Conservation (phyloP, 176 grass and related monocot genomes). For the Bothriochloa decipiens region DNA sequence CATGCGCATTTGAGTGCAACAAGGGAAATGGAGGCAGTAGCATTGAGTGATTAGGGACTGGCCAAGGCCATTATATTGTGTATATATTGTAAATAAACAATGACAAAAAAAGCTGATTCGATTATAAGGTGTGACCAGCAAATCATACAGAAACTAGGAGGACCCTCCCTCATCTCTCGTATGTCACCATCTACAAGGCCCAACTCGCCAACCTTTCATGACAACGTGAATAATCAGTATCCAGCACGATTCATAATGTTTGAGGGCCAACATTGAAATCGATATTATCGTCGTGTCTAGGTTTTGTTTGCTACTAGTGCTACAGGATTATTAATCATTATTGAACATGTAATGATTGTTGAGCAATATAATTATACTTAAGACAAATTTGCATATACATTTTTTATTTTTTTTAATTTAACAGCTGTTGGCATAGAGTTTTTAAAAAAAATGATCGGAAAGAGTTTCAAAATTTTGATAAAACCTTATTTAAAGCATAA, state of each 20-base stretch:
- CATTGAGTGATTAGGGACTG: background rate
- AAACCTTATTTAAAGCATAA: too few species aligned
- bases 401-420: background rate
- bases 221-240: background rate
- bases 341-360: slow-evolving; percentile 20
- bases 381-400: background rate
- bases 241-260: background rate
- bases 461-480: too few species aligned
- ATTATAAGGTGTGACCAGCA: background rate
- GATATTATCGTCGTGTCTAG: slow-evolving; percentile 7
- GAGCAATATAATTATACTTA: slow-evolving; percentile 2
- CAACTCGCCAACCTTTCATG: background rate
- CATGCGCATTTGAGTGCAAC: too few species aligned
- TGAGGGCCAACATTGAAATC: background rate
- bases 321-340: background rate
- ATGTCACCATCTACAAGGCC: background rate
- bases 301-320: slow-evolving; percentile 25
- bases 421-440: accelerated
- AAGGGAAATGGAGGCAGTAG: too few species aligned
- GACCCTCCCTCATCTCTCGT: background rate
- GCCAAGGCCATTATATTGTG: too few species aligned
- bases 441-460: too few species aligned
- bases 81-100: background rate
- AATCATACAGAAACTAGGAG: background rate
- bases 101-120: background rate